phyloP scores from a whole-genome alignment of 495 filamentous ascomycete genomes.

The Entonaema liquescens region DNA sequence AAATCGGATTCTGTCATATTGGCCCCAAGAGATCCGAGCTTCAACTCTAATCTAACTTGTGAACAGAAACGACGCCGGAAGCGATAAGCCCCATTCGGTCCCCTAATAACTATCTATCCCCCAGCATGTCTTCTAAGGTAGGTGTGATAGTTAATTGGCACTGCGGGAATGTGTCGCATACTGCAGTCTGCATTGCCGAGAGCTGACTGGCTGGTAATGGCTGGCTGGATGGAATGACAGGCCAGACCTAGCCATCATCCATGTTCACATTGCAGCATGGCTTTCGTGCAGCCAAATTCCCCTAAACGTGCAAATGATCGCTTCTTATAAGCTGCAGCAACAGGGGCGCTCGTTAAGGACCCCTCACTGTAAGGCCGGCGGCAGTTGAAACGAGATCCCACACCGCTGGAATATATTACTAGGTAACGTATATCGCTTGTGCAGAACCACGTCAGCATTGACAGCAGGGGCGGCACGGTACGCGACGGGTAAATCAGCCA shows the following conservation, averaged over 20 bases:
- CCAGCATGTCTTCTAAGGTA: background rate
- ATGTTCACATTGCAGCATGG: conserved; percentile 32
- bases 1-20: conserved; percentile 40
- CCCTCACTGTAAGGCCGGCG: conserved; percentile 41
- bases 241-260: conserved; percentile 19
- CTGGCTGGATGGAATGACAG: background rate
- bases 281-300: conserved; percentile 41
- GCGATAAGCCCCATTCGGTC: conserved; percentile 2
- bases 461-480: conserved; percentile 32
- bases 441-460: conserved; percentile 42
- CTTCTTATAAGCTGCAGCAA: conserved; percentile 27
- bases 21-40: conserved; percentile 30
- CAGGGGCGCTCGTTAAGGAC: conserved; percentile 25
- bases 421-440: conserved; percentile 18
- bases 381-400: conserved; percentile 45
- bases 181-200: conserved; percentile 43
- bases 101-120: background rate
- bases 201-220: conserved; percentile 27
- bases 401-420: conserved; percentile 41
- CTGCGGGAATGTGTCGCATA: conserved; percentile 34
- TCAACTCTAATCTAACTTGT: conserved; percentile 27
- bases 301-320: conserved; percentile 30
- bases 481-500: conserved; percentile 37
- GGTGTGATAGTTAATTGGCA: conserved; percentile 22
- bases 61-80: conserved; percentile 12